These are phyloP conservation scores for Daldinia loculata DNA, from an alignment of 495 filamentous ascomycete genomes.

Conservation along the genomic window DNA sequence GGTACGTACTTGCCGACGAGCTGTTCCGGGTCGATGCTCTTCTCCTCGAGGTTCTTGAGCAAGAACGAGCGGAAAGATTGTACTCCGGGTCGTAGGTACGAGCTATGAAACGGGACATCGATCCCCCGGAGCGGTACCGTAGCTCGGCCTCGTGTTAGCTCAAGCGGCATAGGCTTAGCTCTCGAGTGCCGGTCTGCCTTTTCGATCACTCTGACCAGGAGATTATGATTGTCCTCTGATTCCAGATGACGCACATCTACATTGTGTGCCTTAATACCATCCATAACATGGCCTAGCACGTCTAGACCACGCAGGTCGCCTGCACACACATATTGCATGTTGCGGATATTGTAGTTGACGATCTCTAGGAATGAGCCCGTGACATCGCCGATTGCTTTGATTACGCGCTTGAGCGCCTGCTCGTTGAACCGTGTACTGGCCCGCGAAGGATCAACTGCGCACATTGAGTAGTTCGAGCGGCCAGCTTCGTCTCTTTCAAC, in stretches of 20 bases:
- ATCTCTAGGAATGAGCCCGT: conserved; percentile 87
- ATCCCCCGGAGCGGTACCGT: conserved; percentile 91
- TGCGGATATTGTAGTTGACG: conserved; percentile 91
- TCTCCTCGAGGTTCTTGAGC: conserved; percentile 91
- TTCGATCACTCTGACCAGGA: conserved; percentile 67
- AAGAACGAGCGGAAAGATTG: conserved; percentile 91
- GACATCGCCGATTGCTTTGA: conserved; percentile 79
- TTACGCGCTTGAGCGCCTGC: conserved; percentile 84
- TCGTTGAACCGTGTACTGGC: conserved; percentile 89
- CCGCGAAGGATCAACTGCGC: conserved; percentile 86
- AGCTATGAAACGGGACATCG: conserved; percentile 91
- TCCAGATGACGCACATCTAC: conserved; percentile 70
- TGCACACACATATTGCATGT: conserved; percentile 91
- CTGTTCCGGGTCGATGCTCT: conserved; percentile 85
- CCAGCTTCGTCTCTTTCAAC: conserved; percentile 86
- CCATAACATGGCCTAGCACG: conserved; percentile 79
- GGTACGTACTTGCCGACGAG: conserved; percentile 90
- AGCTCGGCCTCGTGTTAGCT: conserved; percentile 83
- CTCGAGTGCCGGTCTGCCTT: conserved; percentile 77
- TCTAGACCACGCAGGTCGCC: conserved; percentile 87
- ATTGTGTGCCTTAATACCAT: conserved; percentile 84
- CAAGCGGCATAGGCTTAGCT: conserved; percentile 77
- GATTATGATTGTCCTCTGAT: conserved; percentile 70
- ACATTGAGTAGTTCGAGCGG: conserved; percentile 89
- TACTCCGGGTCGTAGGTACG: conserved; percentile 88